A percentile compares a stretch with the other conserved stretches of the same genome.
Evolutionary conservation across 1,284 basidiomycete species (phyloP).

Genomic region (Leccinum pachyderme): DNA sequence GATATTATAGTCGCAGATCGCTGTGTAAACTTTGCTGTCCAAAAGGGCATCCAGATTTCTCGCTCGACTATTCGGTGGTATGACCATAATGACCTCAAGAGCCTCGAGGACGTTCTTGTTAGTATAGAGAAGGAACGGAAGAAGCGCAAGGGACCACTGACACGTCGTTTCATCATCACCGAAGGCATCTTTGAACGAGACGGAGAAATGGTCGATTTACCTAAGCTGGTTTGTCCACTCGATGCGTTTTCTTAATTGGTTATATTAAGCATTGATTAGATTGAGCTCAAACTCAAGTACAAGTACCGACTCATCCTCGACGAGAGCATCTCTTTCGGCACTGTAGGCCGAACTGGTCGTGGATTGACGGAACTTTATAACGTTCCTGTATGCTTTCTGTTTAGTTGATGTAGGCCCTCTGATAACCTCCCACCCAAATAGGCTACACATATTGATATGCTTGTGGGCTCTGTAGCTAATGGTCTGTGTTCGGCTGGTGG

Average conservation of each 20-base stretch:
- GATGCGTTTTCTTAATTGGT: background rate
- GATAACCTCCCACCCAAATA: conserved; percentile 22
- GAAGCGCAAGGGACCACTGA: conserved; percentile 80
- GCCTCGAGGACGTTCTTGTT: conserved; percentile 85
- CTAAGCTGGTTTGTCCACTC: conserved; percentile 72
- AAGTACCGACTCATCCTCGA: conserved; percentile 96
- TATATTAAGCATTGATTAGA: conserved; percentile 43
- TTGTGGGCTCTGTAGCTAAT: conserved; percentile 85
- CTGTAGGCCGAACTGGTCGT: conserved; percentile 89
- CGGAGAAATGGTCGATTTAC: conserved; percentile 88
- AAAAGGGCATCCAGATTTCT: conserved; percentile 96
- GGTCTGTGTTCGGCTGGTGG: conserved; percentile 86
- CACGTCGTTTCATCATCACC: conserved; percentile 93
- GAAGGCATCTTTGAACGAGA: conserved; percentile 98
- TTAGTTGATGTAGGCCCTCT: background rate
- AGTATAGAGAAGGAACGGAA: conserved; percentile 84
- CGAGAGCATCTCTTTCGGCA: conserved; percentile 92
- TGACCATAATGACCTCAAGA: conserved; percentile 93
- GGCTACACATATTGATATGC: conserved; percentile 77
- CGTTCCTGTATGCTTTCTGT: conserved; percentile 63
- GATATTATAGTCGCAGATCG: conserved; percentile 99
- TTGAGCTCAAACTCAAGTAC: conserved; percentile 93
- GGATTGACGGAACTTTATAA: conserved; percentile 94
- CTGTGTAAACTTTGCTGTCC: conserved; percentile 91
- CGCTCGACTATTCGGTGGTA: conserved; percentile 94